Evolutionary conservation across 1,284 basidiomycete species (phyloP), one percentile per base, ranked within the genome.

Genomic region (Puccinia coronata): DNA sequence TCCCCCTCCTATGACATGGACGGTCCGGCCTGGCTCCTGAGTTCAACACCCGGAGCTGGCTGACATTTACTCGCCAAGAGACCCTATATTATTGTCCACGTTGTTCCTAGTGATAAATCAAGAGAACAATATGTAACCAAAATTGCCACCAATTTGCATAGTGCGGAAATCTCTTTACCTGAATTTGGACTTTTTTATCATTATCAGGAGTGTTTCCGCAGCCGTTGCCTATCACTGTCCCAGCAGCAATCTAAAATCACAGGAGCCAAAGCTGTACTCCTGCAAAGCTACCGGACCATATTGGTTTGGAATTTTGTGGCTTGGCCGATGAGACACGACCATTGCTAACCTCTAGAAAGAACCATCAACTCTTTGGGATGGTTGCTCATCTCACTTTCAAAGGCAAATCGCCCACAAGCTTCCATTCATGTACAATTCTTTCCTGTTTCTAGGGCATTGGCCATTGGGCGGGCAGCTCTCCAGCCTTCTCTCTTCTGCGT

Each of bases 391-490:
- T 63, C 61, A 63, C 31, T 63, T 63, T 36, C 61, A 63, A 36
- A 41, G 61, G n/a, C 41, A 23, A 41, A 63, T 63, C 36, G 36
- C 6, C 61, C 61, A 23, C 61, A 63, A 34, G 57, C 57, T 34
- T 59, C 57, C 57, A 59, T 31, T n/a, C 23, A 39, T 41, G 36
- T 61, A 63, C 12, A 41, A 41, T 41, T 39, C 41, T 49, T 70
- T 70, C 67, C 67, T 70, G 67, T 70, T 49, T 70, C 67, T 36
- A 69, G 65, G 65, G 43, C 65, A 69, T 69, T 49, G 39, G 25
- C 65, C 18, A n/a, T 41, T 69, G 65, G 36, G 39, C 43, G 39
- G 36, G 43, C 20, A 69, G 39, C 65, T 41, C 65, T 43, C 43
- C 36, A 14, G 59, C 28, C 59, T 31, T 28, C 12, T 63, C 59